Percentiles rank a stretch among this genome's conserved stretches.
These are phyloP conservation scores for Triticum monococcum DNA, from an alignment of 176 grass and related monocot genomes.

Conservation along the genomic window DNA sequence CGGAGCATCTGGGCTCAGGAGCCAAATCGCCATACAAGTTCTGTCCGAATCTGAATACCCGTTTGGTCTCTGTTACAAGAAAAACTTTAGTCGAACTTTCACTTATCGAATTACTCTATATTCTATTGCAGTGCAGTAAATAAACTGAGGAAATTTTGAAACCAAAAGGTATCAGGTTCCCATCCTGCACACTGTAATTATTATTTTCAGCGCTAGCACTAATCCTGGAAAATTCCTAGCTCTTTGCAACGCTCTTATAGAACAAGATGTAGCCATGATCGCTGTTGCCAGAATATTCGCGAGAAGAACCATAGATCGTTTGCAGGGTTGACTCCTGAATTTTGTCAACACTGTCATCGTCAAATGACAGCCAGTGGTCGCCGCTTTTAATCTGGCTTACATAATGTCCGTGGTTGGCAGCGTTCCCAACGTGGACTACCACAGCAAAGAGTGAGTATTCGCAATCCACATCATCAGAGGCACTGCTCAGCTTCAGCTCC, in stretches of 20 bases:
- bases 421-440: conserved; percentile 83
- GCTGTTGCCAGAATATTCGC: conserved; percentile 74
- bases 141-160: neutral
- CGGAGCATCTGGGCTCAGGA: too few species aligned
- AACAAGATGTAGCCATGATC: conserved; percentile 96
- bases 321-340: conserved; percentile 68
- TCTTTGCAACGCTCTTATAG: conserved; percentile 54
- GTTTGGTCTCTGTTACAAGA: neutral
- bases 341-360: conserved; percentile 90
- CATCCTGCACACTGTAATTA: neutral
- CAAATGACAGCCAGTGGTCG: conserved; percentile 79
- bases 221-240: conserved; percentile 5
- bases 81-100: neutral
- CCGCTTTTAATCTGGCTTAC: conserved; percentile 86
- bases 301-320: conserved; percentile 76
- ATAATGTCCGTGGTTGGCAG: conserved; percentile 92
- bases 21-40: too few species aligned
- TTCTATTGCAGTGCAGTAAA: neutral
- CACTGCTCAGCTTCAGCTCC: conserved; percentile 78
- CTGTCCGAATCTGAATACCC: neutral
- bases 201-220: conserved; percentile 7
- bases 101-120: neutral
- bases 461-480: conserved; percentile 50
- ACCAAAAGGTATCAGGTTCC: neutral
- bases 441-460: conserved; percentile 92